Evolutionary conservation across 2,329 filamentous ascomycete genomes (phyloP).

Genomic region (Verticillium isaacii): DNA sequence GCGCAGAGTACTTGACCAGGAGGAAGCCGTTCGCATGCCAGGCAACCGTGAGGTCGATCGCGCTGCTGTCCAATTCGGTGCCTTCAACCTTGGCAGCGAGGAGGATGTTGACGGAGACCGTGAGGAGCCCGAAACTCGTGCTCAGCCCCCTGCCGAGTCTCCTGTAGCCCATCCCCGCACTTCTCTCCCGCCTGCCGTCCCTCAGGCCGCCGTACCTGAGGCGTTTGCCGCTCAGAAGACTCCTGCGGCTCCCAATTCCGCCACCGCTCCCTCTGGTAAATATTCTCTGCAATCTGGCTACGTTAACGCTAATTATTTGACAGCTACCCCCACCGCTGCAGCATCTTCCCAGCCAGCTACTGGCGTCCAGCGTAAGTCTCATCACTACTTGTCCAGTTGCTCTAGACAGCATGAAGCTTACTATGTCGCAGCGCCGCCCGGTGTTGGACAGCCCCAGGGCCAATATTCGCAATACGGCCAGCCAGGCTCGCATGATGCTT

Average conservation of each 20-base stretch:
- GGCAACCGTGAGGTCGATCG: conserved; percentile 93
- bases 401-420: conserved; percentile 11
- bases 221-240: conserved; percentile 52
- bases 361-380: conserved; percentile 28
- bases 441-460: conserved; percentile 50
- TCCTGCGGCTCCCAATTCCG: conserved; percentile 32
- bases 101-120: conserved; percentile 91
- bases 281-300: conserved; percentile 23
- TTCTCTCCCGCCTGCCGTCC: conserved; percentile 71
- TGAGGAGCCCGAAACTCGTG: conserved; percentile 91
- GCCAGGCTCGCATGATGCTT: conserved; percentile 53
- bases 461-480: conserved; percentile 70
- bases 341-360: conserved; percentile 26
- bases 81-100: conserved; percentile 81
- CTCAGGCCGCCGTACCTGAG: conserved; percentile 51
- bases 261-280: conserved; percentile 32
- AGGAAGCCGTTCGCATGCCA: conserved; percentile 97
- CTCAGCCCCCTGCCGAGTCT: conserved; percentile 89
- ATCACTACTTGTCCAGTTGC: conserved; percentile 18
- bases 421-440: conserved; percentile 33
- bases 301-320: conserved; percentile 11
- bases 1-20: conserved; percentile 85
- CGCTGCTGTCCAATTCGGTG: conserved; percentile 91
- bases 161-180: conserved; percentile 81
- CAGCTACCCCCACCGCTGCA: conserved; percentile 20